phyloP scores from a whole-genome alignment of 2,329 filamentous ascomycete genomes.

The Magnaporthales sp. region DNA sequence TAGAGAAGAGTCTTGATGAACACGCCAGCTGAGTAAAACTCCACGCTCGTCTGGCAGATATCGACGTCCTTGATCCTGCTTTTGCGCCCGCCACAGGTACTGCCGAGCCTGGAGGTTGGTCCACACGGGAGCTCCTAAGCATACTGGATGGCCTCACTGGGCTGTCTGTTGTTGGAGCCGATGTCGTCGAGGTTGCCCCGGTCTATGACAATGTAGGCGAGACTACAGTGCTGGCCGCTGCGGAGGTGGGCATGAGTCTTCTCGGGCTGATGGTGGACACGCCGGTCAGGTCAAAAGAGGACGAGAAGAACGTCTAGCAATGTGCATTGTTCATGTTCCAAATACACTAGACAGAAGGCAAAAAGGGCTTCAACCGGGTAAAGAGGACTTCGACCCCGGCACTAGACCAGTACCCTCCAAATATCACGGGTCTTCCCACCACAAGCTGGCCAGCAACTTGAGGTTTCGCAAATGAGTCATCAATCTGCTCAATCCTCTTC shows the following conservation, averaged over 20 bases:
- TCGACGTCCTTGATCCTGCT: conserved; percentile 70
- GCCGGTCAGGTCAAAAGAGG: neutral
- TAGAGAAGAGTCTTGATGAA: neutral
- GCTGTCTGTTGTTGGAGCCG: conserved; percentile 66
- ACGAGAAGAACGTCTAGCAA: neutral
- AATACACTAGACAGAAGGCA: neutral
- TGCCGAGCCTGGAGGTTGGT: conserved; percentile 74
- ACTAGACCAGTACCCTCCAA: no score
- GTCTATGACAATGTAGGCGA: conserved; percentile 68
- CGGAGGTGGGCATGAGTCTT: conserved; percentile 5
- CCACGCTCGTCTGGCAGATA: conserved; percentile 36
- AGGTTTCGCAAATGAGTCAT: neutral
- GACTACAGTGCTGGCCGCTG: conserved; percentile 37
- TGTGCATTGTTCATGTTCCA: neutral
- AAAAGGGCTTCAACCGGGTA: neutral
- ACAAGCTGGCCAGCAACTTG: neutral
- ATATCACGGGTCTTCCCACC: no score
- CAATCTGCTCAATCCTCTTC: neutral
- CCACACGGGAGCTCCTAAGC: conserved; percentile 65
- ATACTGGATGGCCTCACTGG: conserved; percentile 64
- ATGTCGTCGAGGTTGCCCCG: conserved; percentile 73
- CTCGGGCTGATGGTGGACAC: conserved; percentile 6
- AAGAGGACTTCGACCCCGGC: neutral
- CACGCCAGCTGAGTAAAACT: neutral
- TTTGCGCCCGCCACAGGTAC: conserved; percentile 68